A percentile compares a stretch with the other conserved stretches of the same genome.
Evolutionary conservation across 345 rosid species (phyloP).

Genomic region (Brassica carinata): DNA sequence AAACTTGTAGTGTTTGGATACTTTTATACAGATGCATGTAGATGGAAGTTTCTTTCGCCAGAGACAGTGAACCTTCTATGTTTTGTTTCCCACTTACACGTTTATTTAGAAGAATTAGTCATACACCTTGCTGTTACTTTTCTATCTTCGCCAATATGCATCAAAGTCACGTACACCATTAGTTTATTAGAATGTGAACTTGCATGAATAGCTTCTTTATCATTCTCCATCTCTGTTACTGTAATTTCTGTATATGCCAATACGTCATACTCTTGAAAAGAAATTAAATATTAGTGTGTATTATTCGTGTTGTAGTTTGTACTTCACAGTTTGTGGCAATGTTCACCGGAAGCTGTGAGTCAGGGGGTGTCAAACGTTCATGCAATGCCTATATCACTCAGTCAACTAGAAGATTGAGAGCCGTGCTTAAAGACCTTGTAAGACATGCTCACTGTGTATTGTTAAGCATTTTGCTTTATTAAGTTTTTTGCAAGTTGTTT

Average conservation of each 20-base stretch:
- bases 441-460: slow-evolving; percentile 40
- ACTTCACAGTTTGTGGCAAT: slow-evolving; percentile 89
- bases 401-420: slow-evolving; percentile 86
- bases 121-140: background rate
- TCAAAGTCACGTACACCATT: background rate
- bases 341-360: slow-evolving; percentile 58
- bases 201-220: slow-evolving; percentile 13
- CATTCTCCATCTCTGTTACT: slow-evolving; percentile 11
- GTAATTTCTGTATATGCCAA: background rate
- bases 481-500: background rate
- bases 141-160: slow-evolving; percentile 10
- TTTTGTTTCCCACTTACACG: slow-evolving; percentile 1
- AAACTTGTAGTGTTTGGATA: slow-evolving; percentile 17
- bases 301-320: slow-evolving; percentile 55
- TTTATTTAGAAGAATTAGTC: background rate
- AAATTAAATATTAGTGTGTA: slow-evolving; percentile 10
- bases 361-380: slow-evolving; percentile 45
- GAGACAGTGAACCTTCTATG: background rate
- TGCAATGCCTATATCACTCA: slow-evolving; percentile 81
- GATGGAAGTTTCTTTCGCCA: slow-evolving; percentile 1
- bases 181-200: slow-evolving; percentile 17
- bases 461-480: background rate
- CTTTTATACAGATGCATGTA: slow-evolving; percentile 16
- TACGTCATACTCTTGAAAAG: background rate
- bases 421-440: slow-evolving; percentile 79